These are phyloP conservation scores for Fusarium praegraminearum DNA, from an alignment of 2,329 filamentous ascomycete species.

Conservation along the genomic window DNA sequence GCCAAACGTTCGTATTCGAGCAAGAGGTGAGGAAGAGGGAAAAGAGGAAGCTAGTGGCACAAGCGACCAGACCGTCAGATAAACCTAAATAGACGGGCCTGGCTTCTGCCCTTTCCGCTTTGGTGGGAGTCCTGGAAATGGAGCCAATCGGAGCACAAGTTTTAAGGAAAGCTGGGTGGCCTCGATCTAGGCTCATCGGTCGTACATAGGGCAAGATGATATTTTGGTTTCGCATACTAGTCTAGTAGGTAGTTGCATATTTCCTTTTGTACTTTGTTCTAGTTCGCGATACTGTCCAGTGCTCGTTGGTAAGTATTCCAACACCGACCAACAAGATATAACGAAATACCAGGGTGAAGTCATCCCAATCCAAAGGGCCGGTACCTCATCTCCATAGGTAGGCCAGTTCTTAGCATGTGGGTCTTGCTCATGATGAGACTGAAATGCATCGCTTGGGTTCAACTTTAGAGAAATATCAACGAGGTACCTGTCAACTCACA, in stretches of 20 bases:
- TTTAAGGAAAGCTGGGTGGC: constrained; percentile 8
- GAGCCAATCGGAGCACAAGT: constrained; percentile 39
- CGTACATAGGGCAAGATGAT: neutral
- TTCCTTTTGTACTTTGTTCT: neutral
- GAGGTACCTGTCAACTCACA: neutral
- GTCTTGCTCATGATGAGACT: neutral
- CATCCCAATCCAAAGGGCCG: too few species aligned
- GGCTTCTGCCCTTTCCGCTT: constrained; percentile 37
- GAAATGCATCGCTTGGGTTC: neutral
- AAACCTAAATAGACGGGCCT: neutral
- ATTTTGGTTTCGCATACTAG: constrained; percentile 15
- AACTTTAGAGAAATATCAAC: neutral
- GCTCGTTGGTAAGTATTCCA: neutral
- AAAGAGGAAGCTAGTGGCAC: neutral
- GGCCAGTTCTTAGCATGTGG: neutral
- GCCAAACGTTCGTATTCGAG: constrained; percentile 13
- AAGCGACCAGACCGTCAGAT: constrained; percentile 34
- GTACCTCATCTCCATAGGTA: neutral
- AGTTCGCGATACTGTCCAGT: neutral
- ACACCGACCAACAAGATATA: too few species aligned
- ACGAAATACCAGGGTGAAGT: too few species aligned
- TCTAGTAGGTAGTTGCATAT: too few species aligned
- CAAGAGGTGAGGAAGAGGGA: neutral
- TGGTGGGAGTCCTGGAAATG: neutral
- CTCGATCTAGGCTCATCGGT: constrained; percentile 17